Evolutionary conservation across 2,329 filamentous ascomycete species (phyloP).

Genomic region (Lachnellula occidentalis): DNA sequence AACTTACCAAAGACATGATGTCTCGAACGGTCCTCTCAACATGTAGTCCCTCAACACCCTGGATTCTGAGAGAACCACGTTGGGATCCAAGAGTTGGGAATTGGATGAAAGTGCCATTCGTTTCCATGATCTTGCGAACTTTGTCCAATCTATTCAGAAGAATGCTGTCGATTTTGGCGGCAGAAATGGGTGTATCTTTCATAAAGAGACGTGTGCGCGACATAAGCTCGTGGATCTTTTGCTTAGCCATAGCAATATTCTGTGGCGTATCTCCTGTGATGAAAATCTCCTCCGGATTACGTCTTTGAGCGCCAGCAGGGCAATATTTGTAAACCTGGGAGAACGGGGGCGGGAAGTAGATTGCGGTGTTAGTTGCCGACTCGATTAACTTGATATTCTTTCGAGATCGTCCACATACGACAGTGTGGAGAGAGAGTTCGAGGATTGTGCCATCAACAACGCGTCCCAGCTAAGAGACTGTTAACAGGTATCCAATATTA

Average conservation of each 20-base stretch:
- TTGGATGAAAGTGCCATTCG: conserved; percentile 90
- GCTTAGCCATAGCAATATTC: conserved; percentile 81
- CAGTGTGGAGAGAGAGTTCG: conserved; percentile 81
- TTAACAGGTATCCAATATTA: background rate
- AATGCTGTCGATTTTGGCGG: conserved; percentile 92
- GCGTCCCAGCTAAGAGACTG: conserved; percentile 54
- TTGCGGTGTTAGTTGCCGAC: conserved; percentile 89
- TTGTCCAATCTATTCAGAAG: conserved; percentile 88
- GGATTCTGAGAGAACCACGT: conserved; percentile 78
- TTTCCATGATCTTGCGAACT: conserved; percentile 95
- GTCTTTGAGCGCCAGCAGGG: conserved; percentile 71
- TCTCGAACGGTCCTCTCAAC: conserved; percentile 93
- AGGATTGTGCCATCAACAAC: conserved; percentile 75
- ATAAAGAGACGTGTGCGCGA: conserved; percentile 75
- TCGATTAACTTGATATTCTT: conserved; percentile 99
- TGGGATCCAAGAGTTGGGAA: conserved; percentile 85
- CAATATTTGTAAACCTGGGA: conserved; percentile 87
- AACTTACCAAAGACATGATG: conserved; percentile 82
- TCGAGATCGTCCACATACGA: conserved; percentile 86
- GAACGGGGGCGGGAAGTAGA: conserved; percentile 96
- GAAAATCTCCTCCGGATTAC: conserved; percentile 85
- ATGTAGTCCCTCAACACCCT: conserved; percentile 87
- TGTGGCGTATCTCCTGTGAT: conserved; percentile 87
- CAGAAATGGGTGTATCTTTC: conserved; percentile 86
- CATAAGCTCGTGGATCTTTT: conserved; percentile 82